Percentiles rank a stretch among this genome's conserved stretches.
phyloP scores from a whole-genome alignment of 2,329 filamentous ascomycete species.

The Lecanosticta acicola region DNA sequence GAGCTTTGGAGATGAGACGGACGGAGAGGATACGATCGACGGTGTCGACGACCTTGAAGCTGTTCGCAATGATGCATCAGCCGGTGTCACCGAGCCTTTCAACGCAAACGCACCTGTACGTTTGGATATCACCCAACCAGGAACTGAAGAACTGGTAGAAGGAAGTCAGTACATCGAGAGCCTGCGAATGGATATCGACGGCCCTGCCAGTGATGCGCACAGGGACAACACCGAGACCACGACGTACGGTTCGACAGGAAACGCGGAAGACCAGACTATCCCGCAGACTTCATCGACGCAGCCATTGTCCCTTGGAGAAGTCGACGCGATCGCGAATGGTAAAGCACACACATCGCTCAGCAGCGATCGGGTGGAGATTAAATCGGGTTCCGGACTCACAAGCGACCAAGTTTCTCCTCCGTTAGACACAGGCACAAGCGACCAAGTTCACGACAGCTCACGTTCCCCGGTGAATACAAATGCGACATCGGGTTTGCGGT shows the following conservation, averaged over 20 bases:
- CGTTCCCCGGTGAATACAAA: background rate
- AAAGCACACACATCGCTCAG: background rate
- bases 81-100: background rate
- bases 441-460: background rate
- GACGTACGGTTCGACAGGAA: background rate
- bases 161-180: constrained; percentile 1
- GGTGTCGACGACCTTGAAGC: background rate
- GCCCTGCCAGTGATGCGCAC: background rate
- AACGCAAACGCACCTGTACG: too few species aligned
- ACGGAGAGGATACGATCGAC: constrained; percentile 5
- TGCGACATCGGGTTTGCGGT: background rate
- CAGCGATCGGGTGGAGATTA: constrained; percentile 13
- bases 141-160: background rate
- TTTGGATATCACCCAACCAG: too few species aligned
- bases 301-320: background rate
- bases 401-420: constrained; percentile 2
- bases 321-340: background rate
- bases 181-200: constrained; percentile 2
- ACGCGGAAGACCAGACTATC: background rate
- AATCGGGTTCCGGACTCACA: constrained; percentile 5
- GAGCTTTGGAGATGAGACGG: constrained; percentile 14
- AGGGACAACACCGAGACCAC: too few species aligned
- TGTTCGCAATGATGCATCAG: background rate
- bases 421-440: too few species aligned
- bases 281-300: background rate